Evolutionary conservation across 176 grass and related monocot species (phyloP).

Genomic region (Puya raimondii): DNA sequence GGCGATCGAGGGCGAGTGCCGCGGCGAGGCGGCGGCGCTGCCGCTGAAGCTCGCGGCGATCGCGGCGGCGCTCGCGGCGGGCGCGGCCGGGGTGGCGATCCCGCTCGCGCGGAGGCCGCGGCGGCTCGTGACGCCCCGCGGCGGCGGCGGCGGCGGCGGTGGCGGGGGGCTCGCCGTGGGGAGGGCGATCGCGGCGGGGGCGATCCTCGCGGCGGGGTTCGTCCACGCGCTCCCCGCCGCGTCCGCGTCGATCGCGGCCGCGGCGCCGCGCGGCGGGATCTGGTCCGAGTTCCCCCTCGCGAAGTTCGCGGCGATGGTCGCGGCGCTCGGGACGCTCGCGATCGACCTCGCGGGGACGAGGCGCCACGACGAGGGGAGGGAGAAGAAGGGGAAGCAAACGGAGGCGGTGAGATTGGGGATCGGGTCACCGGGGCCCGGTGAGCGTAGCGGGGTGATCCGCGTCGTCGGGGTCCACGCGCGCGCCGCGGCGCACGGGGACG

Average conservation of each 20-base stretch:
- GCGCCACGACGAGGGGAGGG: conserved; percentile 61
- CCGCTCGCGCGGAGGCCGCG: conserved; percentile 52
- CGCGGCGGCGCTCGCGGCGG: conserved; percentile 38
- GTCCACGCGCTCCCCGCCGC: conserved; percentile 79
- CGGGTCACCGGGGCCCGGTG: not conserved
- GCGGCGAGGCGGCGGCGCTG: conserved; percentile 34
- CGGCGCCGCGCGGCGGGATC: conserved; percentile 36
- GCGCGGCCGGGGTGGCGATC: conserved; percentile 41
- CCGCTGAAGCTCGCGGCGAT: conserved; percentile 54
- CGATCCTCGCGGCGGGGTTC: conserved; percentile 80
- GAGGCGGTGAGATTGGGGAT: not conserved
- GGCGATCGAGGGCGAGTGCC: conserved; percentile 30
- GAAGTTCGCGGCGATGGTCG: conserved; percentile 70
- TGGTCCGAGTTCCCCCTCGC: conserved; percentile 65
- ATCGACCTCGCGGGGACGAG: conserved; percentile 59
- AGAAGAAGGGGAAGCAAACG: not conserved
- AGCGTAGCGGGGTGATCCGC: conserved; percentile 38
- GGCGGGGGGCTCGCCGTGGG: conserved; percentile 33
- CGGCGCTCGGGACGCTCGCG: conserved; percentile 62
- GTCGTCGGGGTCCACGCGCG: conserved; percentile 56
- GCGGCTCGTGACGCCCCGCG: conserved; percentile 15
- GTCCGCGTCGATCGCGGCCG: conserved; percentile 35
- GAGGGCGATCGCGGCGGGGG: conserved; percentile 67
- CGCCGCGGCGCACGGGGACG: conserved; percentile 30
- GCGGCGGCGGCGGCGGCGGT: conserved; percentile 38